Base-by-base conservation (phyloP, 371 early-diverging fungal genomes). In the Gilbertella persicaria region DNA sequence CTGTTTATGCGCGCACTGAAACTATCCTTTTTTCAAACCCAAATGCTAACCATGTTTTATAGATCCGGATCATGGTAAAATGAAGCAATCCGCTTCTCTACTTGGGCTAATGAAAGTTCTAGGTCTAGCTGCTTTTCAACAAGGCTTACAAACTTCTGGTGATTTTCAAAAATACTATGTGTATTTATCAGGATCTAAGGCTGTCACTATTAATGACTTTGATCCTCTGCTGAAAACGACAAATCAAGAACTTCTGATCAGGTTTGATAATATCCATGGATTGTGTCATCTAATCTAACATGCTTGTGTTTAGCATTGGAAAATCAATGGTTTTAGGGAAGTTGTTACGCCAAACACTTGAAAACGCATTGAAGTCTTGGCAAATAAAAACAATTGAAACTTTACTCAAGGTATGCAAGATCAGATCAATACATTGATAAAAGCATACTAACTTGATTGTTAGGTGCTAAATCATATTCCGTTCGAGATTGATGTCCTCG, bases 391-490 rank as follows among this genome's bases (percentile, higher is more conserved):
- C 33, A 5, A 33, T 33, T 19, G 45, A 45, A 17, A 29, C 45
- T 2, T 3, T 28, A 16, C 12, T 19, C 2, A 45, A 45, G 13
- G 20, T 29, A 26, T 6, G 16, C 1, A 23, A 24, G 42, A 24
- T 42, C 24, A 42, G 42, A 42, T 20, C 30, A 30, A 30, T 36
- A 36, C 14, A 23, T 42, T 13, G n/a, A 40, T 5, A 28, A 5
- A 28, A 28, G 28, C 28, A 28, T 5, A 28, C 28, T 28, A 28
- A 28, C 28, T 5, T 28, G 28, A 9, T 16, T 30, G 36, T 17
- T 46, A 62, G 62, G 30, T 48, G 3, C 25, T 62, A 13, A 21
- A 42, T 3, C 41, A 52, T 38, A 25, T 62, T 16, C 62, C 62
- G 7, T 52, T 52, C 38, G 43, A 55, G 19, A 45, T 53, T n/a